phyloP scores from a whole-genome alignment of 257 asterid species.

The Nemophila menziesii region DNA sequence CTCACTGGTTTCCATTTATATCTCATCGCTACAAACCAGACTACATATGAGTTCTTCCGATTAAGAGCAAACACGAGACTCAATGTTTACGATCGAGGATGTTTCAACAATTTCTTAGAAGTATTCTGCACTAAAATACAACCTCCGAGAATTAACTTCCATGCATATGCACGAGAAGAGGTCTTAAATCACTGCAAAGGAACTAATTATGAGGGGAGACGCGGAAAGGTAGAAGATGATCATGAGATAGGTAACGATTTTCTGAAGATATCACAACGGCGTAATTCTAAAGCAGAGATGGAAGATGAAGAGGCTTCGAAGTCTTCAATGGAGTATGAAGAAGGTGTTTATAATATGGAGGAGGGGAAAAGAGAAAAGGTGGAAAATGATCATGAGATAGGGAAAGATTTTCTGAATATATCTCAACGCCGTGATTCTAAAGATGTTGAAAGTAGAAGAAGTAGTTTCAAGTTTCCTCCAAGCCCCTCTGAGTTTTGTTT shows the following conservation, averaged over 20 bases:
- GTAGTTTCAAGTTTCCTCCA: constrained; percentile 6
- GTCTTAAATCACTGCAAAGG: constrained; percentile 11
- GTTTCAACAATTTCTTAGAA: constrained; percentile 19
- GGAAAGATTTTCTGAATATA: constrained; percentile 28
- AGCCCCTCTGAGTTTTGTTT: constrained; percentile 10
- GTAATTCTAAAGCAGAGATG: constrained; percentile 18
- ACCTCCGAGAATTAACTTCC: constrained; percentile 22
- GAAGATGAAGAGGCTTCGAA: constrained; percentile 9
- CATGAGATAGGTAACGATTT: constrained; percentile 30
- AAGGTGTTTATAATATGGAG: neutral
- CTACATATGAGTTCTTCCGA: constrained; percentile 59
- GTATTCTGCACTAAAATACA: constrained; percentile 28
- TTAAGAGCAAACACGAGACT: constrained; percentile 22
- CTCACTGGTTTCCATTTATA: constrained; percentile 69
- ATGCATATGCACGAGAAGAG: constrained; percentile 17
- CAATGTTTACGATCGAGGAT: constrained; percentile 28
- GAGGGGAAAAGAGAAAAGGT: constrained; percentile 27
- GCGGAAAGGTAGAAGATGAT: constrained; percentile 35
- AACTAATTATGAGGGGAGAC: constrained; percentile 12
- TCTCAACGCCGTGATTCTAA: constrained; percentile 20
- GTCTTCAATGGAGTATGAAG: too few species aligned
- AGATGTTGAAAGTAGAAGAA: constrained; percentile 4
- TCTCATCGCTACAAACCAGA: constrained; percentile 57
- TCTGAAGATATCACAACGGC: constrained; percentile 28
- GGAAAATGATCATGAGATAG: constrained; percentile 35